Percentiles rank a stretch among this genome's conserved stretches.
phyloP scores from a whole-genome alignment of 208 protist species.

The Crithidia bombi region DNA sequence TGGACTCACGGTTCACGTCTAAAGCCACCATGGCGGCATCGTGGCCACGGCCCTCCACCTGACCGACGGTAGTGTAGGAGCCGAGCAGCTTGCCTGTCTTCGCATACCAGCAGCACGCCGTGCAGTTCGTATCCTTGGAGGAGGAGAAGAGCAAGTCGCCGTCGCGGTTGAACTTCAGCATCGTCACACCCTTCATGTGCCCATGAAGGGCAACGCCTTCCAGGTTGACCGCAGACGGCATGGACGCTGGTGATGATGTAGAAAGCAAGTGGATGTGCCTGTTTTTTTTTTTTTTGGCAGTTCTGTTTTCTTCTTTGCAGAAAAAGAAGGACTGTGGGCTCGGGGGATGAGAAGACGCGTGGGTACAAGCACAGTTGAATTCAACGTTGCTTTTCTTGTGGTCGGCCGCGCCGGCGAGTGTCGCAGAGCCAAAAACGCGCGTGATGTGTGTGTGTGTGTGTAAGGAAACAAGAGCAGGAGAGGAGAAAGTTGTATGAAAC shows the following conservation, averaged over 20 bases:
- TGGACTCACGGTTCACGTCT: conserved; percentile 93
- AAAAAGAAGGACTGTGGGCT: no score
- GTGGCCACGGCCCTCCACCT: conserved; percentile 44
- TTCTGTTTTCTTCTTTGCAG: not conserved
- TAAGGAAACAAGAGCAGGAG: no score
- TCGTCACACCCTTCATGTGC: conserved; percentile 91
- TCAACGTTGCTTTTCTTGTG: no score
- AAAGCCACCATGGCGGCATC: conserved; percentile 92
- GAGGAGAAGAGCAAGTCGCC: conserved; percentile 98
- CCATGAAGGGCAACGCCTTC: conserved; percentile 83
- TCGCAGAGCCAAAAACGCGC: no score
- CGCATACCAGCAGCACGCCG: conserved; percentile 91
- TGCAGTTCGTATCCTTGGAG: conserved; percentile 92
- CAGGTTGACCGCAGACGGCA: conserved; percentile 40
- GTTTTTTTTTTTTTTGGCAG: conserved; percentile 24
- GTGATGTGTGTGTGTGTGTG: no score
- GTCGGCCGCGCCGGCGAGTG: no score
- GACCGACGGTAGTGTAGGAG: conserved; percentile 93
- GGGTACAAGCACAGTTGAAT: no score
- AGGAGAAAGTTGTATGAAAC: no score
- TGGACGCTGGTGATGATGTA: conserved; percentile 5
- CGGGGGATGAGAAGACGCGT: no score
- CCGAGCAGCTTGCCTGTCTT: conserved; percentile 95
- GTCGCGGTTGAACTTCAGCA: conserved; percentile 97
- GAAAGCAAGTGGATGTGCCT: not conserved